These are phyloP conservation scores for Tetraselmis chui DNA, from an alignment of 139 green algal species.

Conservation along the genomic window DNA sequence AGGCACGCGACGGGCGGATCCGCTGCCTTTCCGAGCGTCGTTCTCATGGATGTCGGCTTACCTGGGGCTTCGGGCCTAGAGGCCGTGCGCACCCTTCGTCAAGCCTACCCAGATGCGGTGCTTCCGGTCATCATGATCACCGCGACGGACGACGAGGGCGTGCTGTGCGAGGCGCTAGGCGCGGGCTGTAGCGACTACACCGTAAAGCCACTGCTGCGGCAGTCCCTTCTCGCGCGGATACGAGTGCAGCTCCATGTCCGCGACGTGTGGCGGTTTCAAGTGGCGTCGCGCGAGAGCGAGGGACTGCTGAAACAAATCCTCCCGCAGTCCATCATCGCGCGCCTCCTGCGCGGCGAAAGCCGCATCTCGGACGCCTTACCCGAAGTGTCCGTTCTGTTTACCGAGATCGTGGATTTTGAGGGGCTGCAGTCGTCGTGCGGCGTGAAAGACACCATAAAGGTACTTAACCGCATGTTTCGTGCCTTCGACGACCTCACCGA, in stretches of 20 bases:
- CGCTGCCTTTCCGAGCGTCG: background rate
- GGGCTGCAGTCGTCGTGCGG: background rate
- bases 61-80: background rate
- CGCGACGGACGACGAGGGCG: background rate
- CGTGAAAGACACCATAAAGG: background rate
- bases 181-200: background rate
- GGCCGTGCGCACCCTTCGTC: background rate
- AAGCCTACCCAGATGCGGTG: background rate
- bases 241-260: background rate
- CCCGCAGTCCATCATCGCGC: background rate
- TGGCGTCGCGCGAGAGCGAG: background rate
- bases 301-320: background rate
- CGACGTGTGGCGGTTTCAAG: background rate
- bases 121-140: background rate
- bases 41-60: background rate
- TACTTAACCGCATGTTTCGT: slow-evolving; percentile 19
- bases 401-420: background rate
- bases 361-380: background rate
- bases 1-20: background rate
- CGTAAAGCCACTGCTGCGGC: background rate
- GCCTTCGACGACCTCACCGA: slow-evolving; percentile 23
- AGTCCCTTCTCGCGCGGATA: background rate
- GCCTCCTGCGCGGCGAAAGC: background rate
- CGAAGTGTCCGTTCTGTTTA: background rate
- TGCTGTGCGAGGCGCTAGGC: background rate